These are phyloP conservation scores for Daldinia grandis DNA, from an alignment of 495 filamentous ascomycete genomes.

Conservation along the genomic window DNA sequence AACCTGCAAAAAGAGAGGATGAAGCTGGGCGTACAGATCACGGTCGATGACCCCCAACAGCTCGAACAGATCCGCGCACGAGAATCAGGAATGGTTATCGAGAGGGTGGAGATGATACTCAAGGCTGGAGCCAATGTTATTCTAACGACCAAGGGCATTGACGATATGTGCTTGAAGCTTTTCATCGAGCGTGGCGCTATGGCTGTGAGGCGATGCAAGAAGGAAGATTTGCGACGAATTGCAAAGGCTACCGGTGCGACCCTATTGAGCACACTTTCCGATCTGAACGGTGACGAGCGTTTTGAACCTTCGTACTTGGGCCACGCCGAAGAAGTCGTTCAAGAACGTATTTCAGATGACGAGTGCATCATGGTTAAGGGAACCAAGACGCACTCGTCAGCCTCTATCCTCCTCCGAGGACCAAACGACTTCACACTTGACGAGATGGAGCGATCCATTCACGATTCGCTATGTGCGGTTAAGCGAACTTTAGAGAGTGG, in stretches of 20 bases:
- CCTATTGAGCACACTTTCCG: constrained; percentile 88
- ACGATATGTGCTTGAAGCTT: constrained; percentile 91
- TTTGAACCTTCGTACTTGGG: constrained; percentile 91
- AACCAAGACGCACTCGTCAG: constrained; percentile 89
- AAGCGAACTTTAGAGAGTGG: constrained; percentile 98
- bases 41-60: constrained; percentile 95
- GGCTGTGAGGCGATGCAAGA: constrained; percentile 96
- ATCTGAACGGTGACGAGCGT: constrained; percentile 96
- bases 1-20: constrained; percentile 98
- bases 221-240: constrained; percentile 96
- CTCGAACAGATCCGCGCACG: constrained; percentile 95
- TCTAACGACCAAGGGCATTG: constrained; percentile 97
- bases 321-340: constrained; percentile 90
- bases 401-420: constrained; percentile 95
- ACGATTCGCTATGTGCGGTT: constrained; percentile 95
- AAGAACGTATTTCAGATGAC: constrained; percentile 98
- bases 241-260: constrained; percentile 96
- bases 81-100: constrained; percentile 90
- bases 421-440: constrained; percentile 97
- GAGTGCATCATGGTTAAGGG: constrained; percentile 98
- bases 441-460: constrained; percentile 98
- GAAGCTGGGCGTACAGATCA: constrained; percentile 99
- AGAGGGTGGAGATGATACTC: constrained; percentile 95
- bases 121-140: constrained; percentile 97
- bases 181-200: constrained; percentile 96